Percentiles rank a stretch among this genome's conserved stretches.
Conservation (phyloP, 1,139 yeast genomes). For the Trichomonascaceae sp. region DNA sequence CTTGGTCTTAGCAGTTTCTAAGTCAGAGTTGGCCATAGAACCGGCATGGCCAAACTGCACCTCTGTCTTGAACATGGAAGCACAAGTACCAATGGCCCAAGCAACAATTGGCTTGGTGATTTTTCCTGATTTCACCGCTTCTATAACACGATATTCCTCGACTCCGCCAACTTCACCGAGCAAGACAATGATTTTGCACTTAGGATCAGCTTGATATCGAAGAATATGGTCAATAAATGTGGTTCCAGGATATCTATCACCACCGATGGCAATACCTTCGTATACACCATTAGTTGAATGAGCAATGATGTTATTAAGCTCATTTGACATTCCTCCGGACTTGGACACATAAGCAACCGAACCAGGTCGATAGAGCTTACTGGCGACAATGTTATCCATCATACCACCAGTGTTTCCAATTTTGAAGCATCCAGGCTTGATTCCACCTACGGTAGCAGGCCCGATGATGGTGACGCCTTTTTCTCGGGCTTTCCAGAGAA, state of each 20-base stretch:
- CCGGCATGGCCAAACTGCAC: slow-evolving; percentile 47
- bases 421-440: slow-evolving; percentile 46
- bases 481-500: slow-evolving; percentile 38
- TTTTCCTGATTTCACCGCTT: slow-evolving; percentile 40
- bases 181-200: slow-evolving; percentile 40
- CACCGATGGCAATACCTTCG: slow-evolving; percentile 45
- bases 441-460: slow-evolving; percentile 46
- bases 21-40: slow-evolving; percentile 42
- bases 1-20: slow-evolving; percentile 41
- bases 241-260: slow-evolving; percentile 46
- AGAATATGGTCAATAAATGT: slow-evolving; percentile 43
- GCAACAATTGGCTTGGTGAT: slow-evolving; percentile 44
- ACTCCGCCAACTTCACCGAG: slow-evolving; percentile 46
- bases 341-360: slow-evolving; percentile 45
- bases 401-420: slow-evolving; percentile 46
- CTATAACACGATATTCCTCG: slow-evolving; percentile 44
- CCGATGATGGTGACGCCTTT: slow-evolving; percentile 44
- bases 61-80: slow-evolving; percentile 44
- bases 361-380: slow-evolving; percentile 44
- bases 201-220: slow-evolving; percentile 42
- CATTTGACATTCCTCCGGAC: slow-evolving; percentile 47
- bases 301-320: slow-evolving; percentile 42
- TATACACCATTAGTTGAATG: slow-evolving; percentile 43
- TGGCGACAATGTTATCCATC: slow-evolving; percentile 46
- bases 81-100: slow-evolving; percentile 46